Evolutionary conservation across 257 asterid genomes (phyloP).

Genomic region (Striga asiatica): DNA sequence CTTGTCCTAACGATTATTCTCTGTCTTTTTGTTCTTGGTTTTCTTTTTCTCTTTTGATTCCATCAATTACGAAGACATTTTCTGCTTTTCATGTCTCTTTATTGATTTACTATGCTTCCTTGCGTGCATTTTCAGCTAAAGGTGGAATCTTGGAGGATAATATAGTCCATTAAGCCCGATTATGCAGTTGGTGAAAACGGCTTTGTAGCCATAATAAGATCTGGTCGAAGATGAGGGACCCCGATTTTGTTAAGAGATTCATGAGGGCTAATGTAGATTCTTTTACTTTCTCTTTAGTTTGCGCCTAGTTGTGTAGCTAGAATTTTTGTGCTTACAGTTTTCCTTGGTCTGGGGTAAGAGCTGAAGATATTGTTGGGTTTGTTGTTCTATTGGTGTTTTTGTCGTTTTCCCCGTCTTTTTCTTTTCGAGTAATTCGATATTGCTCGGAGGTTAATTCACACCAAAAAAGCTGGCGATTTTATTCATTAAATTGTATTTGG

Average conservation of each 20-base stretch:
- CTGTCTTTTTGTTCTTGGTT: slow-evolving; percentile 3
- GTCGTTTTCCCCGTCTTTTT: too few species aligned
- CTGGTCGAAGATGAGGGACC: slow-evolving; percentile 28
- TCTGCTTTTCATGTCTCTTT: too few species aligned
- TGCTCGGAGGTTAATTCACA: slow-evolving; percentile 37
- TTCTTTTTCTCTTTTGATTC: too few species aligned
- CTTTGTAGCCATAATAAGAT: slow-evolving; percentile 16
- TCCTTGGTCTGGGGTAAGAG: slow-evolving; percentile 13
- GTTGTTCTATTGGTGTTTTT: slow-evolving; percentile 15
- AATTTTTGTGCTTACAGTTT: too few species aligned
- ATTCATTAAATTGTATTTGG: too few species aligned
- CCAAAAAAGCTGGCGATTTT: slow-evolving; percentile 57
- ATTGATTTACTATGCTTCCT: too few species aligned
- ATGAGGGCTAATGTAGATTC: slow-evolving; percentile 14
- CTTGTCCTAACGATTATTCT: slow-evolving; percentile 31
- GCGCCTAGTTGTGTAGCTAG: too few species aligned
- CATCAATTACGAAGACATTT: too few species aligned
- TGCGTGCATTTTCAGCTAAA: too few species aligned
- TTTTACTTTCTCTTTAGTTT: slow-evolving; percentile 19
- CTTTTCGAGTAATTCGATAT: slow-evolving; percentile 41
- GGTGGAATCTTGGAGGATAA: too few species aligned
- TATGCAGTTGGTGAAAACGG: slow-evolving; percentile 31
- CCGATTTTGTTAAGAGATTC: slow-evolving; percentile 15
- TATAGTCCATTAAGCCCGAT: slow-evolving; percentile 19
- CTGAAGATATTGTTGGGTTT: slow-evolving; percentile 11